A percentile compares a stretch with the other conserved stretches of the same genome.
These are phyloP conservation scores for Eucalyptus shirleyi DNA, from an alignment of 345 rosid species.

Conservation along the genomic window DNA sequence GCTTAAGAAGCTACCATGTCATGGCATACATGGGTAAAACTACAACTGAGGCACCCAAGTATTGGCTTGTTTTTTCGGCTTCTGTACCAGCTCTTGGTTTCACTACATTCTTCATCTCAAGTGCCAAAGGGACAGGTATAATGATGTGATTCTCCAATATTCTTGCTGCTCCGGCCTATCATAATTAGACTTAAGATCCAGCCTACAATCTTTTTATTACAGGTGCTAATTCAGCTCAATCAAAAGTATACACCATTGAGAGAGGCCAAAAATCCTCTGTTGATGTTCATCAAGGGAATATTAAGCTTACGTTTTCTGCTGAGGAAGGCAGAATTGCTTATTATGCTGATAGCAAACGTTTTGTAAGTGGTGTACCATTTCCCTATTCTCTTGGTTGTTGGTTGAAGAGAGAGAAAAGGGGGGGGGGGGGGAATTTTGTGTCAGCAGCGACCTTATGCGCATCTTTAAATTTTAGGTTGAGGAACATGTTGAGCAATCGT, in stretches of 20 bases:
- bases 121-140: constrained; percentile 51
- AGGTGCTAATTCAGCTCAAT: constrained; percentile 48
- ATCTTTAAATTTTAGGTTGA: constrained; percentile 36
- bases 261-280: constrained; percentile 24
- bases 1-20: constrained; percentile 56
- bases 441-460: neutral
- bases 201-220: constrained; percentile 3
- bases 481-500: constrained; percentile 57
- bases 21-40: constrained; percentile 61
- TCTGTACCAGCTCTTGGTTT: constrained; percentile 91
- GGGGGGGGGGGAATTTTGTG: neutral
- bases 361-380: constrained; percentile 22
- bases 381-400: neutral
- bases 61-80: constrained; percentile 75
- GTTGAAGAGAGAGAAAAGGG: too few species aligned
- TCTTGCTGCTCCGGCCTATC: neutral
- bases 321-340: constrained; percentile 22
- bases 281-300: constrained; percentile 62
- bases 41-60: constrained; percentile 49
- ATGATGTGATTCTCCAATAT: neutral
- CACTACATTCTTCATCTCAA: constrained; percentile 65
- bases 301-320: constrained; percentile 53
- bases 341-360: constrained; percentile 48
- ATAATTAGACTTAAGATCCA: neutral
- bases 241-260: constrained; percentile 30